Base-by-base conservation (phyloP, 2,329 filamentous ascomycete genomes). In the Exophiala oligosperma region DNA sequence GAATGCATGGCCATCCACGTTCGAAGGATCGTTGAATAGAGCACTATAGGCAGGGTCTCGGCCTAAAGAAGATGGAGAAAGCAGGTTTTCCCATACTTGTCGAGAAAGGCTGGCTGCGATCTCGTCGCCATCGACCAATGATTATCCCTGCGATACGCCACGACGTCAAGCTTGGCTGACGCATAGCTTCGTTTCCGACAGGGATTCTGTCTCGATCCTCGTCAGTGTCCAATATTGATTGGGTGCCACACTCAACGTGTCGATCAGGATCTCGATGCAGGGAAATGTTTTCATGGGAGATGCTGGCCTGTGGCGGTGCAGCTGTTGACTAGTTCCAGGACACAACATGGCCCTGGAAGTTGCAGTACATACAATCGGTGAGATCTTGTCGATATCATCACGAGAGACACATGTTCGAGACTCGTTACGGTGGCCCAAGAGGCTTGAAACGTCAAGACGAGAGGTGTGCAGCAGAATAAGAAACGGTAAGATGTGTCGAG, bases 111-210 rank as follows among this genome's bases (percentile, higher is more conserved):
- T 52, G 29, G 32, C 12, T 28, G 21, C 8, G 43, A 38, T 46
- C 52, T 57, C 32, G 44, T 17, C 46, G 17, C 4, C 2, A 26
- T 23, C 14, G 11, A 24, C 57, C 61, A 56, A 58, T 58, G 26
- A 47, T 14, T 21, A 43, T n/a, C 54, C 54, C n/a, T 41, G 44
- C 28, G 23, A 12, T 9, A 40, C 26, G 51, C 60, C 57, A 60
- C 54, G 43, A 50, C 8, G 21, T 29, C 29, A 48, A 52, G 17
- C 55, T 55, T 53, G 57, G 52, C 59, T 63, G 61, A 63, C 61
- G 61, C 57, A 63, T 41, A 49, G 41, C 47, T 29, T 44, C 52
- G 28, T 17, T 35, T 24, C 1, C 14, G 4, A 11, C 12, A 12
- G 40, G 47, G 17, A 21, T 51, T 38, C 17, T 52, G 55, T 59